Evolutionary conservation across 1,284 basidiomycete genomes (phyloP), one percentile per base, ranked within the genome.

Genomic region (Ganoderma meredithae): DNA sequence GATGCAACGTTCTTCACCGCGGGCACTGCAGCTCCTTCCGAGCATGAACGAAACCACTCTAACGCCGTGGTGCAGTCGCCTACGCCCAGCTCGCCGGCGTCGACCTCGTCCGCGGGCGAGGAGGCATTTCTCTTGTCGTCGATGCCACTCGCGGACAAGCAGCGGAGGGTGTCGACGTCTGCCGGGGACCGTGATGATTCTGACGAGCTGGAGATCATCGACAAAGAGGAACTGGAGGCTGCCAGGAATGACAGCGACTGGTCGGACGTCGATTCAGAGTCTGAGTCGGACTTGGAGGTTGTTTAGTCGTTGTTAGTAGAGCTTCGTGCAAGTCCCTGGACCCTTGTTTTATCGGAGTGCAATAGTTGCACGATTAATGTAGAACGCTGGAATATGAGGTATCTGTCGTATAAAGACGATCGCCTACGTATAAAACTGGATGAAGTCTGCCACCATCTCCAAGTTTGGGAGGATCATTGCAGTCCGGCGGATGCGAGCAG

Each of bases 161-260:
- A 64, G 53, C 49, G 36, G 15, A 56, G 49, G 4, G 12, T 62
- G n/a, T 31, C 27, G 13, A 12, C 22, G 22, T 49, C 43, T 59
- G 19, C 31, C 9, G 60, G 40, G 13, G 67, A 70, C 27, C 27
- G 27, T 31, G 27, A 31, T 33, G 33, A 56, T 25, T 41, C 41
- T 25, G 69, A 72, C 27, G 73, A 69, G 62, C 40, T 69, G 59
- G 72, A 74, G 49, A 66, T 74, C 41, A 70, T 73, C 53, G 64
- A 56, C 63, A 63, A 59, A 52, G 69, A 68, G n/a, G 73, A 74
- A 49, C 59, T 66, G 19, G 64, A 63, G 41, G 68, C 15, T n/a
- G 69, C 15, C 15, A 17, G 27, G 52, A 31, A 55, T 8, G 27
- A 17, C 27, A 55, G 52, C 8, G 52, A 55, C 47, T 49, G 47